phyloP scores from a whole-genome alignment of 495 filamentous ascomycete genomes.

The Lepidopterella palustris region DNA sequence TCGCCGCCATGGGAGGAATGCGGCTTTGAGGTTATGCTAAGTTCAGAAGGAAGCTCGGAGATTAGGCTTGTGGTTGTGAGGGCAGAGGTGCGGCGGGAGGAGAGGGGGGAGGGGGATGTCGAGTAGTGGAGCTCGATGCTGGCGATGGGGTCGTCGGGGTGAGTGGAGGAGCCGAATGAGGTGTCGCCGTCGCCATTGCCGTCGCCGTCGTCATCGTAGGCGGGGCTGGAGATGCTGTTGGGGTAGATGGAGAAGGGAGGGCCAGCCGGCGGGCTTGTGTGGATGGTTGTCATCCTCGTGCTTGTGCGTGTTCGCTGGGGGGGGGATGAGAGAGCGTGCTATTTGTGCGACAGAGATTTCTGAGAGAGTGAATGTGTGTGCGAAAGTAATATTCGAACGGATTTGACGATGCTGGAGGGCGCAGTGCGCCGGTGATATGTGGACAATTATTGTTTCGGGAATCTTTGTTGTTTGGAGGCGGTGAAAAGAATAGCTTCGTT shows the following conservation, averaged over 20 bases:
- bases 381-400: no score
- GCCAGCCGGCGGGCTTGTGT: neutral
- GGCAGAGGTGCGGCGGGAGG: slow-evolving; percentile 22
- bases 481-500: no score
- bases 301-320: neutral
- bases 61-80: slow-evolving; percentile 22
- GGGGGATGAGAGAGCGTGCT: neutral
- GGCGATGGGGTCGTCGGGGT: neutral
- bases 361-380: neutral
- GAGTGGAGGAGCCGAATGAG: neutral
- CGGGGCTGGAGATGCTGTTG: neutral
- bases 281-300: neutral
- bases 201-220: neutral
- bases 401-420: no score
- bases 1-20: no score
- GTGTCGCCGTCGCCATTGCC: neutral
- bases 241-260: slow-evolving; percentile 5
- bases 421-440: no score
- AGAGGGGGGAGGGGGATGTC: neutral
- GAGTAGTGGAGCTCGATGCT: neutral
- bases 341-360: neutral
- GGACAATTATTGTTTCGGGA: no score
- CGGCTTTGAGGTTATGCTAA: slow-evolving; percentile 22
- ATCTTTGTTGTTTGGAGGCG: no score
- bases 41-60: slow-evolving; percentile 23